A percentile compares a stretch with the other conserved stretches of the same genome.
Conservation (phyloP, 768 basidiomycete genomes). For the Nidularia pulvinata region DNA sequence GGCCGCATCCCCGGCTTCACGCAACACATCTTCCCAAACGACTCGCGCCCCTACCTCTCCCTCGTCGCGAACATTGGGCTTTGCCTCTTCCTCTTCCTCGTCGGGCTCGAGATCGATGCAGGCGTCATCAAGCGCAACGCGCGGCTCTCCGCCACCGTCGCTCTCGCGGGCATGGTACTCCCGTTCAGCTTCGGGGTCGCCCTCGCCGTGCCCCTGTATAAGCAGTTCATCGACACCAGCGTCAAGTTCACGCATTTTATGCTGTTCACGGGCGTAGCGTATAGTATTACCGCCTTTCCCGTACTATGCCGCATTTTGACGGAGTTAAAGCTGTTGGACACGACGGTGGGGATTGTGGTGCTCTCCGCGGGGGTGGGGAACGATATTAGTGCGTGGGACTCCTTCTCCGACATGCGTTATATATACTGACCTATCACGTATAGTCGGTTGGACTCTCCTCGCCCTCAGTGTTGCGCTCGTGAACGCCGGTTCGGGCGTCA, state of each 20-base stretch:
- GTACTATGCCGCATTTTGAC: constrained; percentile 87
- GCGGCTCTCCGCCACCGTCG: constrained; percentile 64
- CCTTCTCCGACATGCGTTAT: constrained; percentile 1
- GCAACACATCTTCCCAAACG: constrained; percentile 75
- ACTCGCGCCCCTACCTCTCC: constrained; percentile 74
- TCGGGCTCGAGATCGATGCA: constrained; percentile 90
- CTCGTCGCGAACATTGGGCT: constrained; percentile 90
- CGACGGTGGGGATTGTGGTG: constrained; percentile 90
- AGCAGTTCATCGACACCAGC: constrained; percentile 64
- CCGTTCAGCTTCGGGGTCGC: constrained; percentile 88
- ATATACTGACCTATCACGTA: background rate
- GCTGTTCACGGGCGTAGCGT: constrained; percentile 93
- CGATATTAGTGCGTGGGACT: constrained; percentile 52
- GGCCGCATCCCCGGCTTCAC: constrained; percentile 89
- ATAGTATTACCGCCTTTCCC: constrained; percentile 86
- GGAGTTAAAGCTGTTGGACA: constrained; percentile 90
- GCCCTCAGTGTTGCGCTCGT: constrained; percentile 93
- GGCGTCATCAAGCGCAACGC: constrained; percentile 79
- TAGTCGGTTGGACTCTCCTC: constrained; percentile 83
- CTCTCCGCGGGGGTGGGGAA: constrained; percentile 92
- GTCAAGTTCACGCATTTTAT: constrained; percentile 88
- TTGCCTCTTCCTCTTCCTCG: constrained; percentile 88
- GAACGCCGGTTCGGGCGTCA: constrained; percentile 81
- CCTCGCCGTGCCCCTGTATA: constrained; percentile 64
- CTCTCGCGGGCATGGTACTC: constrained; percentile 80